Evolutionary conservation across 306 rosid species (phyloP).

Genomic region (Inga laurina): DNA sequence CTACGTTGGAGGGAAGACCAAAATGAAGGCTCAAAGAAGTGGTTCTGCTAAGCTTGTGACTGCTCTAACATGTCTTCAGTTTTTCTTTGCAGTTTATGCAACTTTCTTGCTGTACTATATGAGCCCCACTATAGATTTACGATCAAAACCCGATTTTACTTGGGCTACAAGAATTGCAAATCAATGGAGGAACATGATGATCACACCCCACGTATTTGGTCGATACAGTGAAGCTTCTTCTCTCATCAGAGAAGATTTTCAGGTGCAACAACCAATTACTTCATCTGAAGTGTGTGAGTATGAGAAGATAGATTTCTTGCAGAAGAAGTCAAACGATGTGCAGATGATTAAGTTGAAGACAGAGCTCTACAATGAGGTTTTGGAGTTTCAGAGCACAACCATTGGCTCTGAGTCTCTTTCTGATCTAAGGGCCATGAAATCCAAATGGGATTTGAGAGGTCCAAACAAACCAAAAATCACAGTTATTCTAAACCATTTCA

Average conservation of each 20-base stretch:
- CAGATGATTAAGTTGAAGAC: slow-evolving; percentile 79
- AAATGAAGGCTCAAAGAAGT: slow-evolving; percentile 50
- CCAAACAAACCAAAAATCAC: slow-evolving; percentile 70
- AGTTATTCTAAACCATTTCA: slow-evolving; percentile 86
- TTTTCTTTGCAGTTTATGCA: slow-evolving; percentile 85
- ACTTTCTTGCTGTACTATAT: slow-evolving; percentile 84
- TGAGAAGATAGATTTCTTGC: slow-evolving; percentile 84
- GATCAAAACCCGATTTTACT: slow-evolving; percentile 70
- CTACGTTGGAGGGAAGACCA: slow-evolving; percentile 65
- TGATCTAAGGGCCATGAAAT: slow-evolving; percentile 79
- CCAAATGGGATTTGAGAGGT: slow-evolving; percentile 68
- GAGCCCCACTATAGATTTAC: slow-evolving; percentile 80
- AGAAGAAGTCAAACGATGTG: slow-evolving; percentile 82
- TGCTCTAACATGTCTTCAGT: slow-evolving; percentile 80
- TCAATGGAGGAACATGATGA: slow-evolving; percentile 68
- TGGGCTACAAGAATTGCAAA: slow-evolving; percentile 85
- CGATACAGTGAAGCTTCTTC: slow-evolving; percentile 67
- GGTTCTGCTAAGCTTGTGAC: slow-evolving; percentile 60
- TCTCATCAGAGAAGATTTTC: slow-evolving; percentile 42
- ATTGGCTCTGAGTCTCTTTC: slow-evolving; percentile 68
- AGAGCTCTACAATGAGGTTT: slow-evolving; percentile 70
- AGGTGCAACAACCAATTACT: slow-evolving; percentile 35
- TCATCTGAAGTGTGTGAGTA: slow-evolving; percentile 64
- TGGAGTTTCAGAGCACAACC: slow-evolving; percentile 60
- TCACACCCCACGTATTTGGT: slow-evolving; percentile 69